phyloP scores from a whole-genome alignment of 2,329 filamentous ascomycete species.

The Ophiostoma sp. region DNA sequence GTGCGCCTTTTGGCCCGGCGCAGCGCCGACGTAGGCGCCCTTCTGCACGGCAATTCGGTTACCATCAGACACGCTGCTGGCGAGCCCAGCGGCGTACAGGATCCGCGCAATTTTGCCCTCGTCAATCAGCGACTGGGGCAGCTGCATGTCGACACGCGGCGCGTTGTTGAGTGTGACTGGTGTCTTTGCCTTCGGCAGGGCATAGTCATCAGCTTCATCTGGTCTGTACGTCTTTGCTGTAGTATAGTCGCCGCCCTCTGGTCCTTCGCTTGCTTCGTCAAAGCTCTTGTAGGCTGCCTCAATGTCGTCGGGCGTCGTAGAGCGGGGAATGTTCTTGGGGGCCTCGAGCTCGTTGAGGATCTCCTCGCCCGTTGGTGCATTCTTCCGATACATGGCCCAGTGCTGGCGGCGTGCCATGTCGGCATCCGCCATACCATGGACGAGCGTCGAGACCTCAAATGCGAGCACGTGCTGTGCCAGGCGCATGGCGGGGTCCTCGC shows the following conservation, averaged over 20 bases:
- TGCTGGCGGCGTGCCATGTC: slow-evolving; percentile 51
- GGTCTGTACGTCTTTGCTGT: background rate
- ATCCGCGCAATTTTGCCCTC: slow-evolving; percentile 53
- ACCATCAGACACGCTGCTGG: slow-evolving; percentile 50
- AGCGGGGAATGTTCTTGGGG: background rate
- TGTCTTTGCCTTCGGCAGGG: slow-evolving; percentile 20
- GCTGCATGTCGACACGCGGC: slow-evolving; percentile 49
- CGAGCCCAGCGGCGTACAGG: slow-evolving; percentile 55
- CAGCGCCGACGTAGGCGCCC: slow-evolving; percentile 57
- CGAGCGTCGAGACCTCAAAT: slow-evolving; percentile 70
- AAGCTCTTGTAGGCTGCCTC: slow-evolving; percentile 13
- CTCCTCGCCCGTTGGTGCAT: background rate
- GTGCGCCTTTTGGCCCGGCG: slow-evolving; percentile 34
- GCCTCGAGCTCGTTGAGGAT: slow-evolving; percentile 11
- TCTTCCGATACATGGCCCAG: slow-evolving; percentile 40
- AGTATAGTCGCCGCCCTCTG: background rate
- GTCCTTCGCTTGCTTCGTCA: slow-evolving; percentile 21
- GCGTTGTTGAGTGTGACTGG: slow-evolving; percentile 41
- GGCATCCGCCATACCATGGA: slow-evolving; percentile 66
- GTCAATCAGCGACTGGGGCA: slow-evolving; percentile 53
- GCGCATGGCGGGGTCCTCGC: slow-evolving; percentile 61
- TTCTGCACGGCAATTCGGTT: slow-evolving; percentile 50
- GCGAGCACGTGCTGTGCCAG: slow-evolving; percentile 79
- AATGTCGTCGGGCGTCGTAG: background rate
- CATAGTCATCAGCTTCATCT: background rate